Base-by-base conservation (phyloP, 495 filamentous ascomycete species). In the Platismatia glauca region DNA sequence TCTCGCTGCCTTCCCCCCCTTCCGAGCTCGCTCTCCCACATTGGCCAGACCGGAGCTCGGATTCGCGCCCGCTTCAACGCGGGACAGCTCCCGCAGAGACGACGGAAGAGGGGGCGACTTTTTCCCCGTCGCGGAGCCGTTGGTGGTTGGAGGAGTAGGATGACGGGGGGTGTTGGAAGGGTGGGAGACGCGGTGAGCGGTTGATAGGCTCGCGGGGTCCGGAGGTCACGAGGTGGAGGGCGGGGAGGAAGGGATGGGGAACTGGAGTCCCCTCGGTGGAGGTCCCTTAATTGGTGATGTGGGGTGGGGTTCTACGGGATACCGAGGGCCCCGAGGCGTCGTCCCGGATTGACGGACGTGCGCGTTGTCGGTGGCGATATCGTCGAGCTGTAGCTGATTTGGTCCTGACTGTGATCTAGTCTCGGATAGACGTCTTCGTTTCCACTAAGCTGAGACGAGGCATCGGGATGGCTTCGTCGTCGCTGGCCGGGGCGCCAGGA, bases 391-490 rank as follows among this genome's bases (percentile, higher is more conserved):
- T 9, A 33, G 64, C 65, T 82, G 80, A 0, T 55, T 33, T 2
- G 78, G 78, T 9, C 71, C 71, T 64, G 31, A 82, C 76, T n/a
- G n/a, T n/a, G 7, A 82, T 50, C 56, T 82, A 82, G 57, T 82
- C 78, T 62, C 79, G 79, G 29, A 76, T 56, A 35, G 62, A 61
- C 60, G 72, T 58, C 0, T 59, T 22, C 1, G 61, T 50, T 1
- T 46, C 22, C 22, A 67, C 44, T 18, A 59, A 50, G 20, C n/a
- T 63, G 6, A 60, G 38, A 34, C 66, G 63, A 53, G 55, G 66
- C 55, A 67, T 56, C 57, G 59, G 65, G 9, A 73, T 70, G 7
- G 67, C 46, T 37, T 59, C 44, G 8, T 70, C 71, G 22, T 75
- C 74, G 13, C 58, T n/a, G 52, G 59, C 64, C 2, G 69, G 69